These are phyloP conservation scores for Sordariomycetes sp. DNA, from an alignment of 2,329 filamentous ascomycete genomes.

Conservation along the genomic window DNA sequence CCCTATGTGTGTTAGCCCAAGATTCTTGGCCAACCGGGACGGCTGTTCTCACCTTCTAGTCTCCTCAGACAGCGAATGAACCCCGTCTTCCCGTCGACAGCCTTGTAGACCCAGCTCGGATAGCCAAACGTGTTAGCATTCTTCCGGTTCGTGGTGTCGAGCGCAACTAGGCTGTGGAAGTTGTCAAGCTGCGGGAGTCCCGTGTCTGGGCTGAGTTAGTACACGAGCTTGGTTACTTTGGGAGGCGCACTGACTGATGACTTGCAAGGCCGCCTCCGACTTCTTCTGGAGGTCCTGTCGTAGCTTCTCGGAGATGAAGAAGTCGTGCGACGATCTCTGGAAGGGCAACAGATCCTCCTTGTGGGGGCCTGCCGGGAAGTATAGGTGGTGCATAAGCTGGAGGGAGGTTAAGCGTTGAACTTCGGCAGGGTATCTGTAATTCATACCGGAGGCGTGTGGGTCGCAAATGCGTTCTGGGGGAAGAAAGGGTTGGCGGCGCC, in stretches of 20 bases:
- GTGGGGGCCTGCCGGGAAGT: slow-evolving; percentile 75
- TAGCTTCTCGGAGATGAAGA: slow-evolving; percentile 79
- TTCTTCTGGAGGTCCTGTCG: slow-evolving; percentile 85
- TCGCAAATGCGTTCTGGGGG: slow-evolving; percentile 32
- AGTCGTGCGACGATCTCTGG: slow-evolving; percentile 76
- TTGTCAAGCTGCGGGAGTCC: slow-evolving; percentile 71
- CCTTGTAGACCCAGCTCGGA: slow-evolving; percentile 91
- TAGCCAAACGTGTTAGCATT: slow-evolving; percentile 67
- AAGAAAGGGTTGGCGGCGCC: slow-evolving; percentile 10
- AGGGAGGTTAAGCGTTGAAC: not conserved
- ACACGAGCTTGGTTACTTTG: not conserved
- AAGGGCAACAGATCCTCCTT: slow-evolving; percentile 71
- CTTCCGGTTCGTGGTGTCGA: slow-evolving; percentile 72
- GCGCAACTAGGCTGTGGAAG: slow-evolving; percentile 82
- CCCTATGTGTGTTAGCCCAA: slow-evolving; percentile 27
- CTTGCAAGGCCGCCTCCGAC: slow-evolving; percentile 71
- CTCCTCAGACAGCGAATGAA: slow-evolving; percentile 77
- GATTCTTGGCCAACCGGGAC: not conserved
- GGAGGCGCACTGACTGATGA: slow-evolving; percentile 31
- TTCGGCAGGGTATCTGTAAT: not conserved
- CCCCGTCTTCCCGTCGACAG: slow-evolving; percentile 76
- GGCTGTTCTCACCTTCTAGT: slow-evolving; percentile 50
- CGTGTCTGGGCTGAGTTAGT: slow-evolving; percentile 21
- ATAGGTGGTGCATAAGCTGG: slow-evolving; percentile 80
- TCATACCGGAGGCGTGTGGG: slow-evolving; percentile 47